phyloP scores from a whole-genome alignment of 1,284 basidiomycete species.

The Marasmius tenuissimus region DNA sequence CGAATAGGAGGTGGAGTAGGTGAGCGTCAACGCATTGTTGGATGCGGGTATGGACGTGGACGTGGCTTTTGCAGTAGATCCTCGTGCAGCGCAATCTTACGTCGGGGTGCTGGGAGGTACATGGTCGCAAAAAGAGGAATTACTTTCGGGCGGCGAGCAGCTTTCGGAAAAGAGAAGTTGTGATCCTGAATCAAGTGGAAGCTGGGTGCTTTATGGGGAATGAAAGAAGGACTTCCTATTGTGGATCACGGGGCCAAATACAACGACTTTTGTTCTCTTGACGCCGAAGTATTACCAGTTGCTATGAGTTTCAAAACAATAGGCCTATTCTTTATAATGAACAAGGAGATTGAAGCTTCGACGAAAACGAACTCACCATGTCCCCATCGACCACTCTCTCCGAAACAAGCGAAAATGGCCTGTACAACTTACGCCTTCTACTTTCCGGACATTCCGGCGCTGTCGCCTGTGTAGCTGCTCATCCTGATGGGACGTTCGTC shows the following conservation, averaged over 20 bases:
- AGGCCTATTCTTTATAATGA: too few species aligned
- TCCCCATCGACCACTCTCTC: too few species aligned
- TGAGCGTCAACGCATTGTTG: neutral
- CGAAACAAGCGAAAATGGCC: neutral
- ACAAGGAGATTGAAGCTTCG: too few species aligned
- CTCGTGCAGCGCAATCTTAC: neutral
- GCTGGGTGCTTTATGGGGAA: neutral
- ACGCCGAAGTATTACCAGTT: too few species aligned
- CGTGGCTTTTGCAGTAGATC: neutral
- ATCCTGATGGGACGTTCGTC: neutral
- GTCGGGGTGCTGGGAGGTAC: neutral
- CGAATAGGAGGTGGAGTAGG: too few species aligned
- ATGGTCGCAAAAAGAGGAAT: neutral
- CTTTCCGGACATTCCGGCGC: constrained; percentile 1
- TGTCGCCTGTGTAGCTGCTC: constrained; percentile 1
- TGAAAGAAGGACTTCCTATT: neutral
- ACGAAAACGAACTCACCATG: too few species aligned
- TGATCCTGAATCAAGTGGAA: neutral
- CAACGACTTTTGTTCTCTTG: too few species aligned
- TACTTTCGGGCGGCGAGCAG: neutral
- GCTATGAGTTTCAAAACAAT: too few species aligned
- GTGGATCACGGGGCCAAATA: too few species aligned
- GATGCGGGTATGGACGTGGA: neutral
- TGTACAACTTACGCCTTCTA: neutral
- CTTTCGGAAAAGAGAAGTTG: neutral